Evolutionary conservation across 164 flowering plant genomes (phyloP), one percentile per base, ranked within the genome.

Genomic region (Litsea cubeba): DNA sequence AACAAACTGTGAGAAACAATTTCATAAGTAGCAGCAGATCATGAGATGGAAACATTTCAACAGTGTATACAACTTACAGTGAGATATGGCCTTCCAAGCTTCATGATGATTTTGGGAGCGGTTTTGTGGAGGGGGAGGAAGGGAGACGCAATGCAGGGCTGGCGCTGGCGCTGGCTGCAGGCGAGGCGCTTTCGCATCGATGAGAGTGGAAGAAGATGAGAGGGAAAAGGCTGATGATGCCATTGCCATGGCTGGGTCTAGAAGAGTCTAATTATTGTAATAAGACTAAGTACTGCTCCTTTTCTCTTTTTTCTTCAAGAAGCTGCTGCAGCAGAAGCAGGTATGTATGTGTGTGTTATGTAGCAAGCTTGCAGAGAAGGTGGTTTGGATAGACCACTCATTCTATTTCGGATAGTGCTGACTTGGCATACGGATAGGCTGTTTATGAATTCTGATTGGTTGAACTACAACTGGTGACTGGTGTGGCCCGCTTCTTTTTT

Each of bases 81-180:
- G 74, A 75, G 81, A 75, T 17, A 74, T 74, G 10, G 81, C 57
- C 74, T 82, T 82, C 80, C 74, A 65, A 46, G 14, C 69, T 49
- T 40, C 46, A 7, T 40, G 46, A 7, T 40, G 46, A 40, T 40
- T 7, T 40, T 40, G 46, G 46, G 46, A 40, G 12, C 76, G 2
- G 86, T 86, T 4, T 81, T 85, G 85, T 26, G 90, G 87, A 76
- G 90, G 82, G 11, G 11, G 46, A 40, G 92, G 93, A 62, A 91
- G 86, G 28, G 80, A 73, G 49, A 88, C 84, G 73, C 90, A 88
- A 71, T 83, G 90, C 2, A 14, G 60, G 3, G 60, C n/a, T 14
- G 60, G 20, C 17, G 60, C 60, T 12, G 60, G 18, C 17, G 81
- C 79, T 8, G 71, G 71, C 65, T 85, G n/a, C n/a, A n/a, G 91